phyloP scores from a whole-genome alignment of 2,329 filamentous ascomycete genomes.

The Aplosporella prunicola region DNA sequence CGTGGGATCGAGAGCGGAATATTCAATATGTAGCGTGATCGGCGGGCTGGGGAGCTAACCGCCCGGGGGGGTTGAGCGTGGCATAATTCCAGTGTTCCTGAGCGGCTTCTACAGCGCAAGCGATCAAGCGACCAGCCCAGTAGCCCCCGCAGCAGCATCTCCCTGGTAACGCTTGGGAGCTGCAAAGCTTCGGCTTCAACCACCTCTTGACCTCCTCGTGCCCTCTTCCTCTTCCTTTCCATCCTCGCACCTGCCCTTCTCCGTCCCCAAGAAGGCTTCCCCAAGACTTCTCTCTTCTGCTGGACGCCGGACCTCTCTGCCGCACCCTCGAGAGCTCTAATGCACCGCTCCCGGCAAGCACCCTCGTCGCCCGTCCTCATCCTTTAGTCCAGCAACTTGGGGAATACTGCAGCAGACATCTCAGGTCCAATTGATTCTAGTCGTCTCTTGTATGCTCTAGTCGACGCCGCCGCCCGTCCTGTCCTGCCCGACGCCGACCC shows the following conservation, averaged over 20 bases:
- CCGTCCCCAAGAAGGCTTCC: slow-evolving; percentile 28
- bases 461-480: slow-evolving; percentile 3
- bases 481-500: slow-evolving; percentile 2
- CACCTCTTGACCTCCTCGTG: slow-evolving; percentile 22
- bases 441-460: slow-evolving; percentile 3
- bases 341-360: slow-evolving; percentile 17
- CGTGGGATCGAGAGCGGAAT: too few species aligned
- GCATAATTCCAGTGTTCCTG: slow-evolving; percentile 12
- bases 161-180: slow-evolving; percentile 14
- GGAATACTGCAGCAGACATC: background rate
- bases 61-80: background rate
- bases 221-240: slow-evolving; percentile 19
- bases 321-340: slow-evolving; percentile 20
- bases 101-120: slow-evolving; percentile 11
- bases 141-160: slow-evolving; percentile 19
- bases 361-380: slow-evolving; percentile 13
- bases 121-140: slow-evolving; percentile 19
- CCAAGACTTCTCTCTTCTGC: too few species aligned
- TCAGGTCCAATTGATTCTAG: slow-evolving; percentile 7
- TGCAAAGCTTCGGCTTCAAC: slow-evolving; percentile 26
- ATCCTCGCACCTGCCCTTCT: slow-evolving; percentile 24
- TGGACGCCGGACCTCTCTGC: too few species aligned
- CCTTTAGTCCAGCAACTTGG: background rate
- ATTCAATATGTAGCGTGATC: slow-evolving; percentile 12
- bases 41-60: slow-evolving; percentile 9